These are phyloP conservation scores for Nigrograna mackinnonii DNA, from an alignment of 2,329 filamentous ascomycete genomes.

Conservation along the genomic window DNA sequence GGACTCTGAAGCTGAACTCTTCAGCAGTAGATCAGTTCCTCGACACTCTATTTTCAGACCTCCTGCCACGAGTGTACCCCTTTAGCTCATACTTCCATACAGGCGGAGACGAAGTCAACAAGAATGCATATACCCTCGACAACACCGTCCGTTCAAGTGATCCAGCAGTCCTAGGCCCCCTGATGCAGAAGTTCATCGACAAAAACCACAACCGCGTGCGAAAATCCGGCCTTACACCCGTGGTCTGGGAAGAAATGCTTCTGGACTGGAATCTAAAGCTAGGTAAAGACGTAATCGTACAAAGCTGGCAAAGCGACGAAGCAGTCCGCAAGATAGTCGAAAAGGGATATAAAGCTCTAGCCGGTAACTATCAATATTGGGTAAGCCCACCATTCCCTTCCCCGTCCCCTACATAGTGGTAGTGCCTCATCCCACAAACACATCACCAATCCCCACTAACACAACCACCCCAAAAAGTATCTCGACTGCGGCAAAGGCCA, in stretches of 20 bases:
- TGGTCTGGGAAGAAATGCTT: conserved; percentile 90
- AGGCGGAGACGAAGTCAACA: conserved; percentile 85
- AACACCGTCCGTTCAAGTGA: conserved; percentile 68
- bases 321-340: conserved; percentile 64
- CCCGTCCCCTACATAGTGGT: neutral
- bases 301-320: conserved; percentile 72
- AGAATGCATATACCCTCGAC: conserved; percentile 74
- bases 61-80: conserved; percentile 64
- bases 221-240: conserved; percentile 66
- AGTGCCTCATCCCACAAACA: too few species aligned
- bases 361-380: conserved; percentile 78
- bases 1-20: conserved; percentile 76
- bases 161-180: conserved; percentile 66
- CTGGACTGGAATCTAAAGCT: conserved; percentile 77
- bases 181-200: conserved; percentile 78
- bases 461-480: conserved; percentile 56
- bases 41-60: conserved; percentile 71
- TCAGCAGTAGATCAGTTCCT: conserved; percentile 72
- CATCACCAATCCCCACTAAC: too few species aligned
- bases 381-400: conserved; percentile 47
- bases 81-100: conserved; percentile 81
- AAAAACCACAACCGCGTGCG: conserved; percentile 69
- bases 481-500: conserved; percentile 82
- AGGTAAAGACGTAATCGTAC: conserved; percentile 72
- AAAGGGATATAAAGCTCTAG: conserved; percentile 71